Percentiles rank a stretch among this genome's conserved stretches.
Conservation (phyloP, 345 rosid genomes). For the Fremontodendron californicum region DNA sequence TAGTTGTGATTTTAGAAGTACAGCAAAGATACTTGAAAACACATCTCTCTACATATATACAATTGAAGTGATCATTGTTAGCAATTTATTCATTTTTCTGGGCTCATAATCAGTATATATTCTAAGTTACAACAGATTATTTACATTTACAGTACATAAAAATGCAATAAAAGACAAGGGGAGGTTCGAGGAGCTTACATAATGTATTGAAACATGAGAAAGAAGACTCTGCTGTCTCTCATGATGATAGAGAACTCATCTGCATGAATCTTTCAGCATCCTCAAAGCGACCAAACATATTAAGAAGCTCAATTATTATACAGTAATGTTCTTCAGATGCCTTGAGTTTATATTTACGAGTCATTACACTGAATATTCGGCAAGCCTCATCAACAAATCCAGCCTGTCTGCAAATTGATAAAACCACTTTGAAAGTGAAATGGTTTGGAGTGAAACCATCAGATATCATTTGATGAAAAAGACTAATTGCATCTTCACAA, state of each 20-base stretch:
- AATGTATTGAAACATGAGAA: background rate
- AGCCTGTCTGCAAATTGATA: constrained; percentile 63
- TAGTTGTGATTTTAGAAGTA: background rate
- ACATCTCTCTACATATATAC: background rate
- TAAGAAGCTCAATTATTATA: constrained; percentile 40
- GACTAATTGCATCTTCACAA: constrained; percentile 45
- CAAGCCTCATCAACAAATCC: constrained; percentile 70
- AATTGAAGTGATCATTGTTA: background rate
- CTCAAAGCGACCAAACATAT: constrained; percentile 32
- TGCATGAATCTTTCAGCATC: constrained; percentile 42
- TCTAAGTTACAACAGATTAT: background rate
- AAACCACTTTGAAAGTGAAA: constrained; percentile 60
- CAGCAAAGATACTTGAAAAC: background rate
- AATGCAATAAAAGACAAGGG: background rate
- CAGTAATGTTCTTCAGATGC: constrained; percentile 47
- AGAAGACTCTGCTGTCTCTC: background rate
- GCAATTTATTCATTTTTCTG: background rate
- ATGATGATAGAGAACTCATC: constrained; percentile 27
- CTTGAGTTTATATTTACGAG: constrained; percentile 35
- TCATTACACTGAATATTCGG: constrained; percentile 47
- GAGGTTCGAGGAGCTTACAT: background rate
- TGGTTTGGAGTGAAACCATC: constrained; percentile 54
- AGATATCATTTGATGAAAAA: constrained; percentile 56
- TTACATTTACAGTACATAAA: background rate
- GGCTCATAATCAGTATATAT: background rate